These are phyloP conservation scores for Corymbia citriodora DNA, from an alignment of 441 rosid species.

Conservation along the genomic window DNA sequence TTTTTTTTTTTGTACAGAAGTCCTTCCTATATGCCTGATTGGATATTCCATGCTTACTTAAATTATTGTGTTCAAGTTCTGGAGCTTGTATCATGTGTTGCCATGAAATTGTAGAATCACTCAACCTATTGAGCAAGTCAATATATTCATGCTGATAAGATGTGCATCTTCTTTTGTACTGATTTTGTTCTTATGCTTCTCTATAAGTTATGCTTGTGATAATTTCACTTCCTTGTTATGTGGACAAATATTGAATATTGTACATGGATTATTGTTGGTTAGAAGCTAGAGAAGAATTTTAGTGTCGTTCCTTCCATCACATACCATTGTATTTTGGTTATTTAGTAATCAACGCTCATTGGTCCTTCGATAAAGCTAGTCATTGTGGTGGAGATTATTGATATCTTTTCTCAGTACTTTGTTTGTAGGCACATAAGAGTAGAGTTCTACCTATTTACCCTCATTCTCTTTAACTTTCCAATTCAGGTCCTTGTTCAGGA, in stretches of 20 bases:
- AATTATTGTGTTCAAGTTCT: background rate
- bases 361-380: background rate
- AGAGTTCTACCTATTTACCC: background rate
- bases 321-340: background rate
- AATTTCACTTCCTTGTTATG: background rate
- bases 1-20: background rate
- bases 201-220: background rate
- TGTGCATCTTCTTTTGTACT: background rate
- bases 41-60: background rate
- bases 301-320: background rate
- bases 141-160: background rate
- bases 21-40: background rate
- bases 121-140: background rate
- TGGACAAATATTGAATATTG: background rate
- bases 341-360: background rate
- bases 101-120: background rate
- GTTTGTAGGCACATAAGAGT: background rate
- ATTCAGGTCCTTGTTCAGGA: constrained; percentile 76
- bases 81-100: background rate
- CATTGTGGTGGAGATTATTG: background rate
- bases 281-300: background rate
- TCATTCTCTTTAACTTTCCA: background rate
- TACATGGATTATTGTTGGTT: background rate
- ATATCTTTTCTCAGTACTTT: background rate
- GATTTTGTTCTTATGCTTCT: background rate